phyloP scores from a whole-genome alignment of 108 stramenopile genomes.

The Schizochytrium sp. region DNA sequence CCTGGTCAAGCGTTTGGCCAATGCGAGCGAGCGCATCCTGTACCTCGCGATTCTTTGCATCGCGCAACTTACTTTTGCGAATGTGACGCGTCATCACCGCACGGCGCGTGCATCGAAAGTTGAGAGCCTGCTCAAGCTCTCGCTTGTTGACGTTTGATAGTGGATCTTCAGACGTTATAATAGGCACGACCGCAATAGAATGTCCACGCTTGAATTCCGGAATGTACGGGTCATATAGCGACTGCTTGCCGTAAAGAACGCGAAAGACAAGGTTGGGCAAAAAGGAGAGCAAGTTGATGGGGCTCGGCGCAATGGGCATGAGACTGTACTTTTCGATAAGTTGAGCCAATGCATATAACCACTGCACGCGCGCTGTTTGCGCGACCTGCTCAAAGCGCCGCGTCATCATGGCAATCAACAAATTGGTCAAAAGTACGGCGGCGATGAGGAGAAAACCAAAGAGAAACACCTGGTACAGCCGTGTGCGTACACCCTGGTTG shows the following conservation, averaged over 20 bases:
- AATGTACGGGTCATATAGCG: neutral
- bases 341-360: neutral
- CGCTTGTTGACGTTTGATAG: too few relatives aligned
- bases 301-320: neutral
- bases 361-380: neutral
- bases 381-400: neutral
- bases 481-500: neutral
- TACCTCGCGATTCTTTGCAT: too few relatives aligned
- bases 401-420: conserved; percentile 3
- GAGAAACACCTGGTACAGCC: neutral
- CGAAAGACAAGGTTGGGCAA: neutral
- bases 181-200: too few relatives aligned
- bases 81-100: too few relatives aligned
- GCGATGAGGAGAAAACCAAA: neutral
- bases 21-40: too few relatives aligned
- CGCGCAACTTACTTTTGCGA: too few relatives aligned
- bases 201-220: too few relatives aligned
- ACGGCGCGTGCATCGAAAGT: too few relatives aligned
- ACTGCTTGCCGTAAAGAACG: neutral
- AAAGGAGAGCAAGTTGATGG: neutral
- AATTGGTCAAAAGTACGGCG: neutral
- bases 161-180: too few relatives aligned
- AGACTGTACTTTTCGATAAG: neutral
- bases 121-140: too few relatives aligned
- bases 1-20: too few relatives aligned